Percentiles rank a stretch among this genome's conserved stretches.
phyloP scores from a whole-genome alignment of 2,329 filamentous ascomycete genomes.

The Paecilomyces sp. region DNA sequence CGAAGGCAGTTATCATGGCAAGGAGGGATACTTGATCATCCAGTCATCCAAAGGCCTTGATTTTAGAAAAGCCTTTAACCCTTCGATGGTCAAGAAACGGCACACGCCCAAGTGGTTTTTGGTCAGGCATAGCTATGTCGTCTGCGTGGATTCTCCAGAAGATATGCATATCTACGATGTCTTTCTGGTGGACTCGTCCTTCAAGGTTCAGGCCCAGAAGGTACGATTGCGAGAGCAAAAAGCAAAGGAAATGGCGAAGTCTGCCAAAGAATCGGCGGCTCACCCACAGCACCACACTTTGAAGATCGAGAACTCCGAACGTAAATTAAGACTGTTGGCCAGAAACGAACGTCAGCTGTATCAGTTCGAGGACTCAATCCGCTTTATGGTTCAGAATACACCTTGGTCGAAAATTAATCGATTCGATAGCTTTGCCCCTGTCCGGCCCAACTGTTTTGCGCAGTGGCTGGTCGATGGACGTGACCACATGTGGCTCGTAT shows the following conservation, averaged over 20 bases:
- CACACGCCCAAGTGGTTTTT: constrained; percentile 96
- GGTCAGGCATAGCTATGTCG: constrained; percentile 94
- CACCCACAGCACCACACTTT: constrained; percentile 73
- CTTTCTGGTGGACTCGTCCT: constrained; percentile 88
- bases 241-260: constrained; percentile 56
- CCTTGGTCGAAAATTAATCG: constrained; percentile 77
- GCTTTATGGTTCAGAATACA: constrained; percentile 74
- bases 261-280: constrained; percentile 55
- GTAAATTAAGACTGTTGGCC: constrained; percentile 84
- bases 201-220: constrained; percentile 70
- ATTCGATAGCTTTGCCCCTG: constrained; percentile 89
- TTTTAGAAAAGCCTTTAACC: constrained; percentile 72
- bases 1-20: constrained; percentile 94
- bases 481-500: constrained; percentile 99
- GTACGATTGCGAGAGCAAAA: constrained; percentile 43
- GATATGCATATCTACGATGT: constrained; percentile 99
- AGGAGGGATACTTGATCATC: constrained; percentile 90
- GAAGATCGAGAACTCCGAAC: constrained; percentile 82
- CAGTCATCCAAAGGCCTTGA: constrained; percentile 85
- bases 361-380: constrained; percentile 91
- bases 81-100: constrained; percentile 68
- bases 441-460: constrained; percentile 77
- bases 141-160: constrained; percentile 96
- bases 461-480: constrained; percentile 96
- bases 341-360: constrained; percentile 81